Evolutionary conservation across 768 basidiomycete species (phyloP).

Genomic region (Roridomyces roridus): DNA sequence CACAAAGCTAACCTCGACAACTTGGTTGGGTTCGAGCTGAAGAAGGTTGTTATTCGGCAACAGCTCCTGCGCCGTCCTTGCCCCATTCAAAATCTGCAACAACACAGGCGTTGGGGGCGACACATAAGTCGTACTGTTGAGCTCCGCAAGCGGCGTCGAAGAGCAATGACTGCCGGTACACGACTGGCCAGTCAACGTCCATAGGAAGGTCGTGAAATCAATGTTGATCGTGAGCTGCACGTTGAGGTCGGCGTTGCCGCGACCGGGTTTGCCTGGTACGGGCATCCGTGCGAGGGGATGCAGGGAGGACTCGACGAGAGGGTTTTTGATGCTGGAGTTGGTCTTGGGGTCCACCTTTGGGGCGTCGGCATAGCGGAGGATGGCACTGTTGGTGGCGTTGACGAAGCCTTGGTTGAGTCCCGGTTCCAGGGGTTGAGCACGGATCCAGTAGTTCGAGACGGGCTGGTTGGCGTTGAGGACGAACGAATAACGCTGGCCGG

Average conservation of each 20-base stretch:
- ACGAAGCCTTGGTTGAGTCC: slow-evolving; percentile 7
- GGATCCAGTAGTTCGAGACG: slow-evolving; percentile 49
- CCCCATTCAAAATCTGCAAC: slow-evolving; percentile 56
- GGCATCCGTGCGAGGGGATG: slow-evolving; percentile 33
- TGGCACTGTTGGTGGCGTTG: neutral
- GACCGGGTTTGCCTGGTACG: slow-evolving; percentile 35
- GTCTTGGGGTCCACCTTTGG: slow-evolving; percentile 4
- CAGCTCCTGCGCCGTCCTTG: slow-evolving; percentile 39
- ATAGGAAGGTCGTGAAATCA: neutral
- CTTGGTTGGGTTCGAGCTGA: slow-evolving; percentile 40
- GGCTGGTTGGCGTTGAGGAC: slow-evolving; percentile 46
- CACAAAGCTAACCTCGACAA: slow-evolving; percentile 46
- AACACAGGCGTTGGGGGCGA: slow-evolving; percentile 50
- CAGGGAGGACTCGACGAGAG: slow-evolving; percentile 24
- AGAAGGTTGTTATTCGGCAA: slow-evolving; percentile 38
- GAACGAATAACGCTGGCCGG: slow-evolving; percentile 51
- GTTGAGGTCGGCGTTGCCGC: slow-evolving; percentile 11
- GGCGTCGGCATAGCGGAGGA: neutral
- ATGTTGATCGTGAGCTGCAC: slow-evolving; percentile 4
- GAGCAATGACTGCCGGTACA: neutral
- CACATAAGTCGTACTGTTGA: neutral
- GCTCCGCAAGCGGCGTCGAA: neutral
- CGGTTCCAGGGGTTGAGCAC: slow-evolving; percentile 26
- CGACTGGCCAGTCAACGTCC: neutral
- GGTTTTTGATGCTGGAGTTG: too few species aligned